Conservation (phyloP, 1,284 basidiomycete species). For the Cutaneotrichosporon arboriforme region DNA sequence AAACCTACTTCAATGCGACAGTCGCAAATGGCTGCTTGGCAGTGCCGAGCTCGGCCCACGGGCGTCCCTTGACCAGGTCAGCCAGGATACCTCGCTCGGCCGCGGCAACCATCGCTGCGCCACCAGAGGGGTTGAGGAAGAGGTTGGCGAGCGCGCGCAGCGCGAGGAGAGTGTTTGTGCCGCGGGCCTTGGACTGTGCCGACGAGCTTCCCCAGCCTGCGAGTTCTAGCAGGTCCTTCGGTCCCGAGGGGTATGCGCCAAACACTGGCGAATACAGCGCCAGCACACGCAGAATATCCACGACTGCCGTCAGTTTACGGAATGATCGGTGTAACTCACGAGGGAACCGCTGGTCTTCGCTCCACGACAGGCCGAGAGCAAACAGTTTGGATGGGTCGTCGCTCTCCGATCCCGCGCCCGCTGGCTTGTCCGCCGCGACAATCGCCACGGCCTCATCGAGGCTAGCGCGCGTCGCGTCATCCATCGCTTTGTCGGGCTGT, state of each 20-base stretch:
- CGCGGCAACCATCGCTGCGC: conserved; percentile 51
- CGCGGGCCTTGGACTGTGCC: conserved; percentile 61
- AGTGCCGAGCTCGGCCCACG: conserved; percentile 28
- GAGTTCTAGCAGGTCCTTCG: conserved; percentile 60
- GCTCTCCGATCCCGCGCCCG: conserved; percentile 24
- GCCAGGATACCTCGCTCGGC: conserved; percentile 56
- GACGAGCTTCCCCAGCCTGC: conserved; percentile 61
- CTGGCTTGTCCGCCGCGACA: conserved; percentile 8
- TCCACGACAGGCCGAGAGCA: conserved; percentile 71
- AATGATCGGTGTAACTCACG: background rate
- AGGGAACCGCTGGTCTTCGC: conserved; percentile 72
- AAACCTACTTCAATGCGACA: conserved; percentile 44
- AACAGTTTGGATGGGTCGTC: conserved; percentile 62
- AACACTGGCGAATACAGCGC: conserved; percentile 58
- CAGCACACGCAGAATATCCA: conserved; percentile 78
- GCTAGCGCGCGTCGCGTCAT: conserved; percentile 51
- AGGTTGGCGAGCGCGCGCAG: conserved; percentile 76
- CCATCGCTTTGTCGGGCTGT: conserved; percentile 67
- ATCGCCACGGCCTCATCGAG: conserved; percentile 13
- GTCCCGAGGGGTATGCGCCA: conserved; percentile 51
- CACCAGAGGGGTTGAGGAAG: conserved; percentile 52
- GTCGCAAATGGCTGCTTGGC: conserved; percentile 38
- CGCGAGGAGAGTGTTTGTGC: conserved; percentile 81
- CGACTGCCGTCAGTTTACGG: conserved; percentile 54
- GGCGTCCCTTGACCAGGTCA: conserved; percentile 48